phyloP scores from a whole-genome alignment of 495 filamentous ascomycete species.

The Clavariopsis aquatica region DNA sequence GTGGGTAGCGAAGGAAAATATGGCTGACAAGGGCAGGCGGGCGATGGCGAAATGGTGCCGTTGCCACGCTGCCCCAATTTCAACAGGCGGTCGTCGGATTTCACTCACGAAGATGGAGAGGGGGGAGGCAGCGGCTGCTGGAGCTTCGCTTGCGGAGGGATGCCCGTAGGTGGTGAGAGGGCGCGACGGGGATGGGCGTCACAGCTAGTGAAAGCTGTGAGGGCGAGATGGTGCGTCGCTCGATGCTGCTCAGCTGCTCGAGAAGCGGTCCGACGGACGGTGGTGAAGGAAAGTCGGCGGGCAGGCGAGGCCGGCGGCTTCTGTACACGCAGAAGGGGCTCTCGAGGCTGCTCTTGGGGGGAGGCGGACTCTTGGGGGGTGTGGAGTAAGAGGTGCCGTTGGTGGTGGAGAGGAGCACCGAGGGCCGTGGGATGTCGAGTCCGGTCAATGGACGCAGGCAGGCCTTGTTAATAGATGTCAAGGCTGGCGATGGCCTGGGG shows the following conservation, averaged over 20 bases:
- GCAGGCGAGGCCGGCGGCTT: conserved; percentile 32
- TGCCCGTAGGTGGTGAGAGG: conserved; percentile 27
- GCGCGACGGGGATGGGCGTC: conserved; percentile 20
- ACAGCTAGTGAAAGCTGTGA: conserved; percentile 48
- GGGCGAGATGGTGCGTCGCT: conserved; percentile 24
- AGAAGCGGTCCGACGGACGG: conserved; percentile 6
- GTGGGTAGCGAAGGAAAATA: background rate
- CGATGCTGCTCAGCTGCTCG: conserved; percentile 17
- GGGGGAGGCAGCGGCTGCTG: conserved; percentile 16
- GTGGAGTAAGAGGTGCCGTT: conserved; percentile 12
- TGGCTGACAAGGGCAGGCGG: conserved; percentile 1
- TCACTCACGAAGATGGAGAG: conserved; percentile 24
- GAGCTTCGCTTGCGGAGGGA: conserved; percentile 12
- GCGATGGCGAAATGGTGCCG: conserved; percentile 4
- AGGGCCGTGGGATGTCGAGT: conserved; percentile 13
- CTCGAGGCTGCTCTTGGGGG: conserved; percentile 16
- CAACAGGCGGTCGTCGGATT: background rate
- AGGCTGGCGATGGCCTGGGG: conserved; percentile 36
- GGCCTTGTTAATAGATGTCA: conserved; percentile 23
- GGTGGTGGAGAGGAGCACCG: conserved; percentile 18
- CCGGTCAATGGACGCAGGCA: conserved; percentile 11
- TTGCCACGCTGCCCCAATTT: background rate
- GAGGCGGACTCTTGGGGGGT: conserved; percentile 5
- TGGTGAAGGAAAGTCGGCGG: conserved; percentile 4
- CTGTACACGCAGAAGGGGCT: conserved; percentile 27